Base-by-base conservation (phyloP, 345 rosid species). In the Crucihimalaya himalaica region DNA sequence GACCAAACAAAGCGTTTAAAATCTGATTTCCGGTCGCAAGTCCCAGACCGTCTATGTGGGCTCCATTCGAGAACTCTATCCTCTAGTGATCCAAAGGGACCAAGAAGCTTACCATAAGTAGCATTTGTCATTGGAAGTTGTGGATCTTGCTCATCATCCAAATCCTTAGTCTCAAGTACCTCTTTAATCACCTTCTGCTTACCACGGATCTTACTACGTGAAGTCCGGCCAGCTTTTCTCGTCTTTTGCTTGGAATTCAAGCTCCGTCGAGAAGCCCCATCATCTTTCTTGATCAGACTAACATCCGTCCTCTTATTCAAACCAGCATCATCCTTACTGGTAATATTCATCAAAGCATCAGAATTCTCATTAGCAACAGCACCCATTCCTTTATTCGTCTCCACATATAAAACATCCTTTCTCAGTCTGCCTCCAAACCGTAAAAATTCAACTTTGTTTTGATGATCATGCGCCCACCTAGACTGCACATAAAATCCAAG, bases 401-500 rank as follows among this genome's bases (percentile, higher is more conserved):
- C 78, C 64, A 81, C 53, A 28, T 58, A 69, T 45, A 76, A 52
- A 47, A 64, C 51, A 32, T 34, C 74, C 73, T 70, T 82, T 31
- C 74, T 71, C 27, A 60, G 71, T 70, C 74, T 81, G n/a, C 83
- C 86, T 72, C 85, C 85, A 79, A 91, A 89, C 54, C 84, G 86
- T 31, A 87, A 81, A 72, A 93, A 86, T 43, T 89, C 88, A 64
- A 81, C 79, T 23, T 88, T 77, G 34, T 87, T 86, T 63, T 82
- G 78, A 62, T 90, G 76, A 83, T 90, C 93, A 79, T 93, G 98
- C 35, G 96, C 98, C 98, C 98, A 93, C 75, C 84, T 81, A 46
- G 98, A 93, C 85, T 93, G 98, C n/a, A 91, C 90, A 69, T 88
- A 89, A 66, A 91, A 93, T 43, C 96, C 97, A 76, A 93, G 91